phyloP scores from a whole-genome alignment of 2,329 filamentous ascomycete species.

The Cladophialophora yegresii region DNA sequence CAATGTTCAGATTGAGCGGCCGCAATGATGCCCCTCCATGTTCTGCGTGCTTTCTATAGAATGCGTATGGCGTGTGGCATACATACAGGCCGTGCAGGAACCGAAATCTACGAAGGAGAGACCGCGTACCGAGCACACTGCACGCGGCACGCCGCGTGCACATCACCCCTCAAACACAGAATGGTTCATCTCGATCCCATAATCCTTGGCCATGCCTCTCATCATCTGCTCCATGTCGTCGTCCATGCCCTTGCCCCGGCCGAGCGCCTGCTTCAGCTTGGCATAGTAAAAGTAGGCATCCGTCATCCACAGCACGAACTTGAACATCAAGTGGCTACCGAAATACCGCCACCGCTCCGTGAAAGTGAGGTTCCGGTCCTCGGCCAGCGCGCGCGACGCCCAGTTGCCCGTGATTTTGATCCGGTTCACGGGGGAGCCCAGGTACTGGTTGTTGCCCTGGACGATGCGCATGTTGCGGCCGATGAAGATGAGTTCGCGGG shows the following conservation, averaged over 20 bases:
- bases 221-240: constrained; percentile 88
- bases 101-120: neutral
- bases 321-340: constrained; percentile 79
- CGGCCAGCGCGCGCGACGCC: constrained; percentile 80
- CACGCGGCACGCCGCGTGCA: too few species aligned
- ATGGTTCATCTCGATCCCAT: constrained; percentile 87
- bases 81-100: neutral
- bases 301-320: constrained; percentile 69
- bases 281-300: constrained; percentile 84
- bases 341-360: constrained; percentile 67
- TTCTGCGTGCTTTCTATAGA: neutral
- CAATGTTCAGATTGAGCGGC: too few species aligned
- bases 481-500: constrained; percentile 88
- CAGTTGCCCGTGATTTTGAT: constrained; percentile 92
- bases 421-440: constrained; percentile 84
- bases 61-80: neutral
- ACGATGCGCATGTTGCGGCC: constrained; percentile 90
- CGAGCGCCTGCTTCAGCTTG: constrained; percentile 74
- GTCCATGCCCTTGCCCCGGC: constrained; percentile 82
- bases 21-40: neutral
- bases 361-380: constrained; percentile 66
- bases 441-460: constrained; percentile 87
- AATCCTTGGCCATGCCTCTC: constrained; percentile 83
- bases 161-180: constrained; percentile 74
- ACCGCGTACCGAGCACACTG: neutral